Percentiles rank a stretch among this genome's conserved stretches.
Evolutionary conservation across 2,329 filamentous ascomycete genomes (phyloP).

Genomic region (Cladosporium cucumerinum): DNA sequence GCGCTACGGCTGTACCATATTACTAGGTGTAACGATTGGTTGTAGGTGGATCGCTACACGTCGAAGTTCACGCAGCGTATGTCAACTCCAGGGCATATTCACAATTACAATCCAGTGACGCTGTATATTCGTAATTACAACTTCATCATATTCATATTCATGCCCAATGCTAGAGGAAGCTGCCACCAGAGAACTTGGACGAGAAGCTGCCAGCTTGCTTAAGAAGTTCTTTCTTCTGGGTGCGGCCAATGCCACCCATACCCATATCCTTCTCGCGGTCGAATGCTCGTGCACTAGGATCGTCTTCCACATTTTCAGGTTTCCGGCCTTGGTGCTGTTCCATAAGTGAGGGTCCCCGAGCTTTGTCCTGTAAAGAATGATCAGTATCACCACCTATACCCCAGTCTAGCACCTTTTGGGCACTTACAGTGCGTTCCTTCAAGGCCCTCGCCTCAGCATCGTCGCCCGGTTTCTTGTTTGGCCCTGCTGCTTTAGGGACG

Average conservation of each 20-base stretch:
- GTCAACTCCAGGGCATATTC: background rate
- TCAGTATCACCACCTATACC: background rate
- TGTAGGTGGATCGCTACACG: background rate
- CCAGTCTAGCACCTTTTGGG: background rate
- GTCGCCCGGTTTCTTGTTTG: background rate
- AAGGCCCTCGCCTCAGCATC: slow-evolving; percentile 44
- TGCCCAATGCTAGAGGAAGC: slow-evolving; percentile 46
- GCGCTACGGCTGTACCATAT: background rate
- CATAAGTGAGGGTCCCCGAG: slow-evolving; percentile 43
- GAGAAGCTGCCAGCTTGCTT: slow-evolving; percentile 78
- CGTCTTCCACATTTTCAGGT: slow-evolving; percentile 70
- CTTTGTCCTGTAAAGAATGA: slow-evolving; percentile 38
- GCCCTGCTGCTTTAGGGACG: slow-evolving; percentile 1
- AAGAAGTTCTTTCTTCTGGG: slow-evolving; percentile 74
- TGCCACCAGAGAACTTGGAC: slow-evolving; percentile 74
- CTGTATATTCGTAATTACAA: background rate
- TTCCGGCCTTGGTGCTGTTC: slow-evolving; percentile 46
- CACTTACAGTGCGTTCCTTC: slow-evolving; percentile 57
- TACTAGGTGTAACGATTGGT: background rate
- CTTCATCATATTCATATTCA: background rate
- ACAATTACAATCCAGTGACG: background rate
- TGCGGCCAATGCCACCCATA: slow-evolving; percentile 55
- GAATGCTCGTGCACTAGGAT: slow-evolving; percentile 84
- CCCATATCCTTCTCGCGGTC: slow-evolving; percentile 94
- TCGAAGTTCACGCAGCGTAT: background rate